Evolutionary conservation across 176 grass and related monocot genomes (phyloP), one percentile per base, ranked within the genome.

Genomic region (Oryza officinalis): DNA sequence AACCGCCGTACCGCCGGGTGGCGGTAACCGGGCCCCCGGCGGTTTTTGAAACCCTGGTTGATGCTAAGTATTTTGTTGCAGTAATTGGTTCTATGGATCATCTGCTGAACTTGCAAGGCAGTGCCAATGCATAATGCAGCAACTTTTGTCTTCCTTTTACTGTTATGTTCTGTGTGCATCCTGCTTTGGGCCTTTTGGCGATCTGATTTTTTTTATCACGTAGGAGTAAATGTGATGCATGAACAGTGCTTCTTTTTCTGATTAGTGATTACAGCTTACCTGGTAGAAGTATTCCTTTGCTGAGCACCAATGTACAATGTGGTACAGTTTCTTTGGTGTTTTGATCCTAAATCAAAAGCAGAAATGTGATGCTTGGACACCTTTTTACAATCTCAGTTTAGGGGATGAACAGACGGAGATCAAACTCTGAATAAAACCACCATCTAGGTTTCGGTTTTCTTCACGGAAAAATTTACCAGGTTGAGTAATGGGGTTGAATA

Each of bases 21-120:
- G n/a, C n/a, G n/a, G n/a, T n/a, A n/a, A n/a, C n/a, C n/a, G n/a
- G n/a, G n/a, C n/a, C n/a, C n/a, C n/a, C n/a, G n/a, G n/a, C n/a
- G n/a, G n/a, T n/a, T n/a, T n/a, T n/a, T n/a, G n/a, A n/a, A n/a
- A n/a, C n/a, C n/a, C n/a, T n/a, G n/a, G 14, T 18, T 17, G 9
- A 45, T 45, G 47, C 47, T 18, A 50, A 6, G 47, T 50, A 13
- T 54, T 76, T 30, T 76, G 31, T 28, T 31, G 17, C 73, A 47
- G 26, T 33, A 27, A 6, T 61, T 18, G 64, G 38, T 44, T 64
- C 6, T 40, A 22, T 49, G n/a, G 20, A 31, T 6, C 18, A 35
- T 82, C 37, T 65, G 8, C 54, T 44, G n/a, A 46, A 32, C 37
- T 15, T 83, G 9, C n/a, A 76, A 60, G 30, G 74, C n/a, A 57